phyloP scores from a whole-genome alignment of 371 early-diverging fungal genomes.

The Mucor lusitanicus region DNA sequence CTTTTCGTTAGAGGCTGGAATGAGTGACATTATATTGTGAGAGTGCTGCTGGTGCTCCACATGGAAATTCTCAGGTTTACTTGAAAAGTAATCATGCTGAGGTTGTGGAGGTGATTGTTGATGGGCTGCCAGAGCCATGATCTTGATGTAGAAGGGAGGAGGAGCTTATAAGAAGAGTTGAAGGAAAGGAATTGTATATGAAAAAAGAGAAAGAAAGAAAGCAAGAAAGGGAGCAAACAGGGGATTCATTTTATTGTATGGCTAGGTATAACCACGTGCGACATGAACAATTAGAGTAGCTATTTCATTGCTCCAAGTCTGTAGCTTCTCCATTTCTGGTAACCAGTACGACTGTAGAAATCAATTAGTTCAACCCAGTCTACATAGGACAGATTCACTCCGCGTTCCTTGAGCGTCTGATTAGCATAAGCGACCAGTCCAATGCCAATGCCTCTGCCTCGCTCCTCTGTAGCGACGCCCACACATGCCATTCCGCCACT shows the following conservation, averaged over 20 bases:
- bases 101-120: not conserved
- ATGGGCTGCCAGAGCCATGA: slow-evolving; percentile 28
- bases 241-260: slow-evolving; percentile 18
- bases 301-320: slow-evolving; percentile 25
- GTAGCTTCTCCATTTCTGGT: slow-evolving; percentile 49
- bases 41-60: slow-evolving; percentile 4
- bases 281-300: slow-evolving; percentile 18
- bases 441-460: slow-evolving; percentile 47
- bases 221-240: slow-evolving; percentile 6
- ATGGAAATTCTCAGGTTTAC: slow-evolving; percentile 5
- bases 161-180: not conserved
- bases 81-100: slow-evolving; percentile 11
- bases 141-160: not conserved
- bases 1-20: slow-evolving; percentile 18
- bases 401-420: slow-evolving; percentile 32
- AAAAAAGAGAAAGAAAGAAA: slow-evolving; percentile 1
- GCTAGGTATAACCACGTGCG: slow-evolving; percentile 19
- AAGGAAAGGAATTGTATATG: not conserved
- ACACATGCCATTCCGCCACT: slow-evolving; percentile 56
- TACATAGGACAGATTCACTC: slow-evolving; percentile 40
- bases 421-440: slow-evolving; percentile 48
- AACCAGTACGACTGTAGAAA: slow-evolving; percentile 44
- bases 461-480: slow-evolving; percentile 40
- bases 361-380: slow-evolving; percentile 54
- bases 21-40: slow-evolving; percentile 12